A percentile compares a stretch with the other conserved stretches of the same genome.
phyloP scores from a whole-genome alignment of 257 asterid genomes.

The Fraxinus pennsylvanica region DNA sequence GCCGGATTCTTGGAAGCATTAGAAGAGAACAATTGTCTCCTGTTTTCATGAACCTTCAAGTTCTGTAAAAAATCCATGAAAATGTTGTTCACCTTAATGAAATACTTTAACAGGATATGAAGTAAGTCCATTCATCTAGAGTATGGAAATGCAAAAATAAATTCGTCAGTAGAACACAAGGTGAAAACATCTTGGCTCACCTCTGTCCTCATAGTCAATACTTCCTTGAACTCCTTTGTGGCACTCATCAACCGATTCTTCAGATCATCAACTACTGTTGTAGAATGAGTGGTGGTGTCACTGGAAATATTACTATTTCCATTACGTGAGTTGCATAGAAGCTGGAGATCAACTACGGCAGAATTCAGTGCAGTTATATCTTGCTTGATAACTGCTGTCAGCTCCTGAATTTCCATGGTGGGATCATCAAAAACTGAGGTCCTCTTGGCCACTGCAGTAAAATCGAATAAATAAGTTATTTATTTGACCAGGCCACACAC shows the following conservation, averaged over 20 bases:
- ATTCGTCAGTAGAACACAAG: neutral
- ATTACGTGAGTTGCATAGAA: conserved; percentile 60
- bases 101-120: neutral
- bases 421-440: conserved; percentile 92
- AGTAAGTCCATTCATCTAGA: neutral
- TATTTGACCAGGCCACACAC: conserved; percentile 5
- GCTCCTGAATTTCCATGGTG: conserved; percentile 84
- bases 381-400: conserved; percentile 87
- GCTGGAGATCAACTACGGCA: conserved; percentile 88
- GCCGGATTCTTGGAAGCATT: conserved; percentile 61
- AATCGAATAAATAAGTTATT: conserved; percentile 13
- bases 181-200: conserved; percentile 39
- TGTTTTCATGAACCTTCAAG: conserved; percentile 78
- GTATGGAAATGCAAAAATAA: neutral
- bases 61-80: conserved; percentile 41
- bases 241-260: conserved; percentile 86
- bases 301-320: conserved; percentile 51
- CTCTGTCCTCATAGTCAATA: conserved; percentile 93
- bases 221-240: conserved; percentile 93
- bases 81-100: conserved; percentile 8
- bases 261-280: conserved; percentile 88
- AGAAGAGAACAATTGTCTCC: conserved; percentile 76
- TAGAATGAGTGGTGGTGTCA: conserved; percentile 84
- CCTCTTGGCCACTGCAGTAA: conserved; percentile 82
- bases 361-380: conserved; percentile 90